These are phyloP conservation scores for Backusella liffmaniae DNA, from an alignment of 192 early-diverging fungal genomes.

Conservation along the genomic window DNA sequence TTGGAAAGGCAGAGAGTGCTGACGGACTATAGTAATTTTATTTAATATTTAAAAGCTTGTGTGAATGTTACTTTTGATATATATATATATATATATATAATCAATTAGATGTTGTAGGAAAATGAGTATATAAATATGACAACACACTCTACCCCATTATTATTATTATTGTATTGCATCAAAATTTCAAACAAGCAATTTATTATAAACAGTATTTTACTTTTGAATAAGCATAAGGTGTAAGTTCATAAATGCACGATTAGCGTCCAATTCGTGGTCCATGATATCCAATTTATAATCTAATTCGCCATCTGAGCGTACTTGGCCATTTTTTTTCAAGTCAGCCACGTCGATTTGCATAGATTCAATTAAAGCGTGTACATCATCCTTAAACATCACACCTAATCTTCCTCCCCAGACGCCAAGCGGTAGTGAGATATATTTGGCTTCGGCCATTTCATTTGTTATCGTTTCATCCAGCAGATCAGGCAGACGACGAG, in stretches of 20 bases:
- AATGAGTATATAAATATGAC: background rate
- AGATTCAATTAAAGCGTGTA: slow-evolving; percentile 11
- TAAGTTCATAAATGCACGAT: slow-evolving; percentile 26
- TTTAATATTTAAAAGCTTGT: background rate
- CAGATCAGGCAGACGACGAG: slow-evolving; percentile 12
- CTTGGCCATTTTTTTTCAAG: background rate
- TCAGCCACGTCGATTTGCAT: slow-evolving; percentile 4
- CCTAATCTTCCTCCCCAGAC: slow-evolving; percentile 34
- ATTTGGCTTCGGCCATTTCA: background rate
- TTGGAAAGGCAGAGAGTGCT: background rate
- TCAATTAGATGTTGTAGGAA: background rate
- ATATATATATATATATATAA: too few relatives aligned
- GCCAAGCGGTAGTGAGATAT: slow-evolving; percentile 28
- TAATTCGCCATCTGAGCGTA: background rate
- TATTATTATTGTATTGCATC: background rate
- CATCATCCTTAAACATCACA: slow-evolving; percentile 30
- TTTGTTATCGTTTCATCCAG: background rate
- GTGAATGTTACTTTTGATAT: background rate
- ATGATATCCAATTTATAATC: slow-evolving; percentile 12
- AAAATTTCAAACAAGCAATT: background rate
- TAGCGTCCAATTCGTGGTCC: slow-evolving; percentile 15
- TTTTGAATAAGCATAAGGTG: slow-evolving; percentile 14
- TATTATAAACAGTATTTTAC: slow-evolving; percentile 4
- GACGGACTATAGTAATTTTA: background rate
- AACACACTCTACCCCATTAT: background rate